Percentiles rank a stretch among this genome's conserved stretches.
Evolutionary conservation across 495 filamentous ascomycete genomes (phyloP).

Genomic region (Bacidia gigantensis): DNA sequence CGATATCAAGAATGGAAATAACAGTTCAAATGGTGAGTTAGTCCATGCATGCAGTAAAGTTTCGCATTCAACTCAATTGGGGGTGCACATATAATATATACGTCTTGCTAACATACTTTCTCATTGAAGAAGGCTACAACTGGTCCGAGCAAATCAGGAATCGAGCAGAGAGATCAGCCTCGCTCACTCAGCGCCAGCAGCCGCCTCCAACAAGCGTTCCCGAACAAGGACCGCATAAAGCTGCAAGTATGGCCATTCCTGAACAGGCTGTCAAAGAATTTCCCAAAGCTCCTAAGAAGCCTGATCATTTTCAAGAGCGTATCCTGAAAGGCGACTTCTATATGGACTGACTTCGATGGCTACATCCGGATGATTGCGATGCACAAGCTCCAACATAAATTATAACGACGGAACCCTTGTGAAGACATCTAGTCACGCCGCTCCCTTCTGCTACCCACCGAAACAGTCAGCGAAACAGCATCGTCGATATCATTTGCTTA

Average conservation of each 20-base stretch:
- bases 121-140: constrained; percentile 60
- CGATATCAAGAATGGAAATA: constrained; percentile 44
- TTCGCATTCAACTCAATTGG: too few species aligned
- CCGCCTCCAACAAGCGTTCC: constrained; percentile 18
- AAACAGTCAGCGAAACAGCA: too few species aligned
- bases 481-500: too few species aligned
- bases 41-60: constrained; percentile 35
- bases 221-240: constrained; percentile 32
- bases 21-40: constrained; percentile 23
- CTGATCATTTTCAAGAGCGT: constrained; percentile 88
- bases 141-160: constrained; percentile 88
- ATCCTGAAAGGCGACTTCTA: constrained; percentile 95
- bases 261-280: constrained; percentile 55
- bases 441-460: too few species aligned
- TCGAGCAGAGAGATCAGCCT: constrained; percentile 71
- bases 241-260: constrained; percentile 54
- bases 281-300: constrained; percentile 50
- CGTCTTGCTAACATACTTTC: neutral
- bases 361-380: too few species aligned
- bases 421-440: too few species aligned
- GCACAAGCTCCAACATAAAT: too few species aligned
- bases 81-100: neutral
- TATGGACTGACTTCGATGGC: constrained; percentile 62
- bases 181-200: constrained; percentile 32
- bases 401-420: too few species aligned